Conservation (phyloP, 1,139 yeast genomes). For the Saccharomycopsis phalli region DNA sequence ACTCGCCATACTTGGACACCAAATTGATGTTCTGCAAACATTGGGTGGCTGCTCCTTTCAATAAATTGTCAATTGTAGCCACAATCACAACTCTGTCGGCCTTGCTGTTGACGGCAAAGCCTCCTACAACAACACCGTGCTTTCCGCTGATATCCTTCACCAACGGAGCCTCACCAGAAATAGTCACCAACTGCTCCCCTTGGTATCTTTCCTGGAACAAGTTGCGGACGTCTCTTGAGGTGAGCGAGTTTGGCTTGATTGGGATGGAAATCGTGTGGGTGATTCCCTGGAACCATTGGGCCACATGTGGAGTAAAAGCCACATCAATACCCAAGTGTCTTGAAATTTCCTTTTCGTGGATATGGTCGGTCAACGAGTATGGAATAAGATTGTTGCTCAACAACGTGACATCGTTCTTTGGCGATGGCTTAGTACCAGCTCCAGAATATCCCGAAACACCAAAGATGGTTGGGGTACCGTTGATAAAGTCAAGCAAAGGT, state of each 20-base stretch:
- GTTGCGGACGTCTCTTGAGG: constrained; percentile 75
- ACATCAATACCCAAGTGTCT: constrained; percentile 67
- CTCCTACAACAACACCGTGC: constrained; percentile 93
- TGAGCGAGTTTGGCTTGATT: constrained; percentile 55
- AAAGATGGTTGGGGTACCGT: constrained; percentile 73
- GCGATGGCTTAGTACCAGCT: constrained; percentile 98
- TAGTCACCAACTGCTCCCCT: constrained; percentile 77
- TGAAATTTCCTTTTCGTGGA: constrained; percentile 91
- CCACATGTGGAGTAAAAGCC: constrained; percentile 94
- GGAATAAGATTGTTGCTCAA: constrained; percentile 83
- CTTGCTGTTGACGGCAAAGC: constrained; percentile 83
- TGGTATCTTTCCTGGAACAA: constrained; percentile 83
- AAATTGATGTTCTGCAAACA: constrained; percentile 92
- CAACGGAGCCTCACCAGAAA: constrained; percentile 84
- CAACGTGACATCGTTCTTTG: constrained; percentile 76
- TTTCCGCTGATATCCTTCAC: constrained; percentile 88
- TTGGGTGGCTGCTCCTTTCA: constrained; percentile 98
- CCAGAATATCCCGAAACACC: constrained; percentile 99
- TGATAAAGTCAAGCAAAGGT: constrained; percentile 57
- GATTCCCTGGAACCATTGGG: constrained; percentile 99
- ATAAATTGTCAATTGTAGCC: constrained; percentile 88
- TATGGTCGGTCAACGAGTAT: constrained; percentile 90
- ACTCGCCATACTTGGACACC: constrained; percentile 84
- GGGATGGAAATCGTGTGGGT: constrained; percentile 89
- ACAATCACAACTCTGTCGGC: constrained; percentile 89